Conservation (phyloP, 805 yeast species). For the Sugiyamaella smithiae region DNA sequence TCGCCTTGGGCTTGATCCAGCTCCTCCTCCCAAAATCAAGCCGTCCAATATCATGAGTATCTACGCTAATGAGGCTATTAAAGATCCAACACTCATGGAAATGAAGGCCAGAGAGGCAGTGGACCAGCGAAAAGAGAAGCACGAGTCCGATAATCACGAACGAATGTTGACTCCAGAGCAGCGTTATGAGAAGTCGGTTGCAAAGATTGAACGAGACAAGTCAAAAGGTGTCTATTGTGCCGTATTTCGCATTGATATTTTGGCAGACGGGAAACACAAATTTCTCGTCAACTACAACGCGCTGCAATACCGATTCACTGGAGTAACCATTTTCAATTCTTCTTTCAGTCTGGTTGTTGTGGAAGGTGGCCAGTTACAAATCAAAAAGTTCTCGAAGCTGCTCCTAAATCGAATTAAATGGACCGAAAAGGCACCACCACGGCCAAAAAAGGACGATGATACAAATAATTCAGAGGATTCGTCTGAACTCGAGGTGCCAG, state of each 20-base stretch:
- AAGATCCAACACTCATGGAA: slow-evolving; percentile 88
- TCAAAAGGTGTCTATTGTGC: slow-evolving; percentile 52
- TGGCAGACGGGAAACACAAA: slow-evolving; percentile 62
- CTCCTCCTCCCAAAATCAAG: slow-evolving; percentile 87
- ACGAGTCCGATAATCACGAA: slow-evolving; percentile 56
- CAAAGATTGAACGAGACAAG: slow-evolving; percentile 49
- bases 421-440: slow-evolving; percentile 49
- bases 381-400: slow-evolving; percentile 62
- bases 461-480: neutral
- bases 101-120: slow-evolving; percentile 66
- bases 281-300: slow-evolving; percentile 81
- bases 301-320: slow-evolving; percentile 63
- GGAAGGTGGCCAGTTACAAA: slow-evolving; percentile 67
- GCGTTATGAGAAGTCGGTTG: slow-evolving; percentile 46
- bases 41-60: slow-evolving; percentile 83
- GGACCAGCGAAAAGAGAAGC: slow-evolving; percentile 55
- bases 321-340: slow-evolving; percentile 42
- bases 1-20: slow-evolving; percentile 75
- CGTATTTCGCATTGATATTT: slow-evolving; percentile 54
- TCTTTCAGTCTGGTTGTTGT: slow-evolving; percentile 58
- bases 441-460: slow-evolving; percentile 20
- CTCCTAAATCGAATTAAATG: slow-evolving; percentile 64
- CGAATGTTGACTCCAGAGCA: slow-evolving; percentile 63
- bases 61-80: slow-evolving; percentile 76
- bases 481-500: slow-evolving; percentile 23